Conservation (phyloP, 768 basidiomycete species). For the Suillus plorans region DNA sequence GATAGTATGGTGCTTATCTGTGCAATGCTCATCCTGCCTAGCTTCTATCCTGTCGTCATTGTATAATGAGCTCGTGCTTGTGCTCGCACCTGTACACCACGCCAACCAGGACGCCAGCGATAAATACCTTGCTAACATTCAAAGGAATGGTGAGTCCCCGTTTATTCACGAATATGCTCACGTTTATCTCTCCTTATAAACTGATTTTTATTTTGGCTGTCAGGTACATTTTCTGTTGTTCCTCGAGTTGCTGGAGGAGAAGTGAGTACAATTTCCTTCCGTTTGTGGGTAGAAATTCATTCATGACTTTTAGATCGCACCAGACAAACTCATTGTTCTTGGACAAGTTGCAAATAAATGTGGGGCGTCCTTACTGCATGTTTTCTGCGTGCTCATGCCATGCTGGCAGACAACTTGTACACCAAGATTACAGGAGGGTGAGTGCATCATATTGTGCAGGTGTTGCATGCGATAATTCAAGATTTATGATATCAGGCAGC, state of each 20-base stretch:
- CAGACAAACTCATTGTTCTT: conserved; percentile 63
- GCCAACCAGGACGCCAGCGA: conserved; percentile 76
- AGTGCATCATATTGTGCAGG: neutral
- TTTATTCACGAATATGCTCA: neutral
- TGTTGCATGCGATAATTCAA: neutral
- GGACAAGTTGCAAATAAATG: conserved; percentile 69
- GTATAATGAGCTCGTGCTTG: conserved; percentile 68
- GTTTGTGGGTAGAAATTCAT: neutral
- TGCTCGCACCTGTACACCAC: conserved; percentile 58
- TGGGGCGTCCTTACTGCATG: conserved; percentile 11
- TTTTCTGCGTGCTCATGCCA: neutral
- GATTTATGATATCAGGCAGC: conserved; percentile 41
- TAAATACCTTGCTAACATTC: conserved; percentile 68
- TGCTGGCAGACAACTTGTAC: conserved; percentile 47
- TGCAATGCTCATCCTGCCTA: conserved; percentile 6
- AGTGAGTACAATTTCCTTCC: conserved; percentile 22
- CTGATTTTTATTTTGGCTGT: neutral
- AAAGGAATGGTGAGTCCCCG: conserved; percentile 50
- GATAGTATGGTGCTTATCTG: neutral
- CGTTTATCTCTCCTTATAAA: neutral
- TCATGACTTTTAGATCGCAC: conserved; percentile 41
- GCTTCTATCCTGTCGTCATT: conserved; percentile 44
- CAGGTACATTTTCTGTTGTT: conserved; percentile 66
- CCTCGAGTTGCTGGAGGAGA: conserved; percentile 74
- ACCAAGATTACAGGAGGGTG: conserved; percentile 55